A percentile compares a stretch with the other conserved stretches of the same genome.
Conservation (phyloP, 129 eudicot genomes). For the Chrysanthemum seticuspe region DNA sequence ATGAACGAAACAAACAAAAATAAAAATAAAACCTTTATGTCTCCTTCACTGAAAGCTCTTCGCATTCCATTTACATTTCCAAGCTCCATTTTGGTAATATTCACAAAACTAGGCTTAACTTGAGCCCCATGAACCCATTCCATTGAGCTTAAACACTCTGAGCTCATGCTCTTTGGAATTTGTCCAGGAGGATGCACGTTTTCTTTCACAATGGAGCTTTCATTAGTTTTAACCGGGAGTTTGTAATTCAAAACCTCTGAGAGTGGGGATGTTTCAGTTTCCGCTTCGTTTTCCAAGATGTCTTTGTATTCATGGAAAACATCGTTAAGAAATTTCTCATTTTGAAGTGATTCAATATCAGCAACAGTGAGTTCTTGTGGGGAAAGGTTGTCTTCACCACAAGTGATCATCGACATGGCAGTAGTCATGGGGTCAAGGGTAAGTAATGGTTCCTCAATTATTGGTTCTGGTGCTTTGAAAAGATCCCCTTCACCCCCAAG, state of each 20-base stretch:
- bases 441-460: constrained; percentile 60
- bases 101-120: constrained; percentile 52
- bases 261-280: constrained; percentile 47
- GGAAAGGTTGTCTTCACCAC: constrained; percentile 64
- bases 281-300: constrained; percentile 57
- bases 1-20: constrained; percentile 5
- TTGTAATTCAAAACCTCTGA: constrained; percentile 56
- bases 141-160: constrained; percentile 62
- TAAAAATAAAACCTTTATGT: constrained; percentile 67
- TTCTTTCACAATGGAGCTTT: constrained; percentile 35
- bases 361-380: constrained; percentile 51
- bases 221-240: constrained; percentile 40
- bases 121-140: constrained; percentile 47
- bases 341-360: constrained; percentile 60
- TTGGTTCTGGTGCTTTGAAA: constrained; percentile 75
- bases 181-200: constrained; percentile 44
- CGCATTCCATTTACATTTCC: constrained; percentile 72
- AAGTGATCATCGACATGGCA: constrained; percentile 48
- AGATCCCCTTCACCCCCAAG: constrained; percentile 93
- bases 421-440: constrained; percentile 53
- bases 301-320: constrained; percentile 76
- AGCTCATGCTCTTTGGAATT: constrained; percentile 65
- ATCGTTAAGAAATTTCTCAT: constrained; percentile 64
- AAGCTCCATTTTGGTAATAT: constrained; percentile 56
- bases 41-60: constrained; percentile 93